phyloP scores from a whole-genome alignment of 2,329 filamentous ascomycete species.

The Cladophialophora bantiana region DNA sequence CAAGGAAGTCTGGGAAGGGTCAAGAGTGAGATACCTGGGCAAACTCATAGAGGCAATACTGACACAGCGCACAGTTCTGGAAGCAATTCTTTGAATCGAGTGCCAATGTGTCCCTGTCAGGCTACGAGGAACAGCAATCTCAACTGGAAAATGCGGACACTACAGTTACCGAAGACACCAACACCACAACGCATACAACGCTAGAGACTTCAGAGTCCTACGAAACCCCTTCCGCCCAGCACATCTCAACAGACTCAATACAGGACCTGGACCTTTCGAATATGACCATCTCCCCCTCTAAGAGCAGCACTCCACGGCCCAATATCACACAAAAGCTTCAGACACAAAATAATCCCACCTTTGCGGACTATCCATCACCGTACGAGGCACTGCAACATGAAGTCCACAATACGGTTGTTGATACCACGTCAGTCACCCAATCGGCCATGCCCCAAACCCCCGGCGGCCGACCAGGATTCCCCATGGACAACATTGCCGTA shows the following conservation, averaged over 20 bases:
- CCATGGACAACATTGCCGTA: conserved; percentile 61
- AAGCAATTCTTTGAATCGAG: conserved; percentile 99
- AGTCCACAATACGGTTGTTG: conserved; percentile 57
- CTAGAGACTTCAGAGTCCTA: conserved; percentile 51
- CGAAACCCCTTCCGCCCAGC: conserved; percentile 49
- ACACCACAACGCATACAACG: conserved; percentile 58
- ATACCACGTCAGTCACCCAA: conserved; percentile 46
- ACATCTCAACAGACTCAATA: conserved; percentile 42
- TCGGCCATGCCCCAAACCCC: conserved; percentile 41
- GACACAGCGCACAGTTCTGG: conserved; percentile 76
- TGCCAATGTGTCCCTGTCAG: conserved; percentile 93
- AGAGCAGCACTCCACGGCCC: conserved; percentile 58
- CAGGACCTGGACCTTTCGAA: conserved; percentile 57
- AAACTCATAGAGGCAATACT: background rate
- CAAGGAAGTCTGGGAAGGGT: conserved; percentile 92
- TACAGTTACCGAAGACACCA: conserved; percentile 63
- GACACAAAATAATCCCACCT: conserved; percentile 43
- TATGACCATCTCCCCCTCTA: conserved; percentile 52
- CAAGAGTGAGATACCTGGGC: conserved; percentile 68
- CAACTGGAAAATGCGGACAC: conserved; percentile 60
- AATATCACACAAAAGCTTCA: conserved; percentile 44
- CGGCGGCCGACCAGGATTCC: conserved; percentile 30
- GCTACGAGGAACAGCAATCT: conserved; percentile 80
- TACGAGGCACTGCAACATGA: conserved; percentile 77
- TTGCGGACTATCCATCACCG: conserved; percentile 74